Conservation (phyloP, 169 alveolate species). For the Plasmodium reichenowi region DNA sequence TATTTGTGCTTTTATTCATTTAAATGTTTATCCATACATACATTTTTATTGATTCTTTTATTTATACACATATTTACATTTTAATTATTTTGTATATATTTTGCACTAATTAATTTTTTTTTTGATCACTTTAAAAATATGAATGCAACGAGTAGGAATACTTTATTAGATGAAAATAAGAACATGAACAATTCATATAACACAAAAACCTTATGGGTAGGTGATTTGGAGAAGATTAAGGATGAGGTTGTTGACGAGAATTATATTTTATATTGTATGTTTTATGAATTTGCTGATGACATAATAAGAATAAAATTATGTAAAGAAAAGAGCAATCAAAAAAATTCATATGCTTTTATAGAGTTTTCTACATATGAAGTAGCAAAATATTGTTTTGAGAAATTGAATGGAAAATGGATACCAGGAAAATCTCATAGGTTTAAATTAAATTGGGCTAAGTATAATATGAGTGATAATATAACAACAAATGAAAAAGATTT, state of each 20-base stretch:
- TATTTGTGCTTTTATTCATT: too few relatives aligned
- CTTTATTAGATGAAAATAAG: constrained; percentile 24
- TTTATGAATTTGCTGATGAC: constrained; percentile 71
- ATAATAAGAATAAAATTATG: constrained; percentile 75
- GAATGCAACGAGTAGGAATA: constrained; percentile 21
- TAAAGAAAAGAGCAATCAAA: constrained; percentile 59
- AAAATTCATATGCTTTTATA: constrained; percentile 64
- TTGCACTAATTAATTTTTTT: too few relatives aligned
- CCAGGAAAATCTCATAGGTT: constrained; percentile 67
- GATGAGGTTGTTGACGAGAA: constrained; percentile 73
- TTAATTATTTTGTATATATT: too few relatives aligned
- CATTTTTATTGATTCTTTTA: too few relatives aligned
- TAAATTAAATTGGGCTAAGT: constrained; percentile 72
- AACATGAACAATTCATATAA: constrained; percentile 7
- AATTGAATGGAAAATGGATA: constrained; percentile 75
- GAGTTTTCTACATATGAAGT: constrained; percentile 55
- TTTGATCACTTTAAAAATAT: neutral
- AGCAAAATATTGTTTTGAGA: constrained; percentile 72
- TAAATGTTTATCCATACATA: too few relatives aligned
- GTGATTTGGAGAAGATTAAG: constrained; percentile 61
- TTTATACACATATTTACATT: too few relatives aligned
- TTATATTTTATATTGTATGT: constrained; percentile 65
- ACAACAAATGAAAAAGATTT: constrained; percentile 28
- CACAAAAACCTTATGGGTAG: constrained; percentile 75
- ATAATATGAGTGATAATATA: constrained; percentile 50